Evolutionary conservation across 2,329 filamentous ascomycete genomes (phyloP).

Genomic region (Cercospora berteroae): DNA sequence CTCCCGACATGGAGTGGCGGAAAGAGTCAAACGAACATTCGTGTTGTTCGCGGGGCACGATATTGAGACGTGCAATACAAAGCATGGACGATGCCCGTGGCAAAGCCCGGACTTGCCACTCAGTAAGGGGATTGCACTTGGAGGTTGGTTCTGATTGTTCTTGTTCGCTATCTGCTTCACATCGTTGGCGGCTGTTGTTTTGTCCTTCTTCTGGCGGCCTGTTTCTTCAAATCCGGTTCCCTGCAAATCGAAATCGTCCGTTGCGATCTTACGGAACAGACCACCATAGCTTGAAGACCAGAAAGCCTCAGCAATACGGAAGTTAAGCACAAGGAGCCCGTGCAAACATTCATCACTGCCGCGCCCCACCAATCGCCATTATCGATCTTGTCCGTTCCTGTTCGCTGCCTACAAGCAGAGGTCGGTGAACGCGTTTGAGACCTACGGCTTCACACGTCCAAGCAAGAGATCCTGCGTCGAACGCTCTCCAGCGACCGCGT

Average conservation of each 20-base stretch:
- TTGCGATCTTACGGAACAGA: background rate
- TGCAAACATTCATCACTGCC: background rate
- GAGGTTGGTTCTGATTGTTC: conserved; percentile 22
- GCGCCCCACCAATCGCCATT: background rate
- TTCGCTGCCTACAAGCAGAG: background rate
- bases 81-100: conserved; percentile 17
- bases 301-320: background rate
- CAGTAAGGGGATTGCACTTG: conserved; percentile 18
- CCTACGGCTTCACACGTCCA: background rate
- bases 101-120: conserved; percentile 10
- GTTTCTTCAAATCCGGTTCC: background rate
- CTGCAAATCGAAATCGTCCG: background rate
- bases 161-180: conserved; percentile 20
- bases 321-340: background rate
- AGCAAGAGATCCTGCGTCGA: background rate
- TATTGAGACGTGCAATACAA: conserved; percentile 25
- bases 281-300: background rate
- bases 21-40: conserved; percentile 25
- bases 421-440: background rate
- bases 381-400: background rate
- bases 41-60: conserved; percentile 18
- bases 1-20: conserved; percentile 22
- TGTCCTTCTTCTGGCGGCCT: conserved; percentile 2
- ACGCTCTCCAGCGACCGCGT: background rate
- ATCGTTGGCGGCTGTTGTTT: conserved; percentile 23